These are phyloP conservation scores for Phytophthora boehmeriae DNA, from an alignment of 352 stramenopile species.

Conservation along the genomic window DNA sequence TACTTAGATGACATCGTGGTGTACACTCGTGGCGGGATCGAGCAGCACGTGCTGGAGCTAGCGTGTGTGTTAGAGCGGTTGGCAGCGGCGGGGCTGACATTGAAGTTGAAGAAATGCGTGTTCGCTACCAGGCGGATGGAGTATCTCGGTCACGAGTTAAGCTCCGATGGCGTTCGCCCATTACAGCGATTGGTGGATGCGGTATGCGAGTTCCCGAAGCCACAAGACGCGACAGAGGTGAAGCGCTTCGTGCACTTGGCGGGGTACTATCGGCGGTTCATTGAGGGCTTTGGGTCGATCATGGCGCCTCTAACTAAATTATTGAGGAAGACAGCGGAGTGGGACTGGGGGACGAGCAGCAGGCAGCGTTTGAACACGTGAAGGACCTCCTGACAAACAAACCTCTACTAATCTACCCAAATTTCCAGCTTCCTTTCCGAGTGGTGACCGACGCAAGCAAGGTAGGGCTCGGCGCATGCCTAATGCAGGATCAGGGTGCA, in stretches of 20 bases:
- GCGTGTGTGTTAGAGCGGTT: no score
- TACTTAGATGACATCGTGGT: no score
- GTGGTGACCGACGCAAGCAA: conserved; percentile 26
- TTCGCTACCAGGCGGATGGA: no score
- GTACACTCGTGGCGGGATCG: no score
- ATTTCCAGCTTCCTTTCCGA: conserved; percentile 30
- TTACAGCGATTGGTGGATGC: no score
- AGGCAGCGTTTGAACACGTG: conserved; percentile 16
- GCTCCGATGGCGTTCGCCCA: no score
- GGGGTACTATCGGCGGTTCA: conserved; percentile 26
- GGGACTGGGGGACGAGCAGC: conserved; percentile 22
- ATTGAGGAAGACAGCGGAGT: conserved; percentile 14
- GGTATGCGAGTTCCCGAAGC: conserved; percentile 5
- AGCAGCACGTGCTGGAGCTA: no score
- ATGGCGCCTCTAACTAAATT: conserved; percentile 18
- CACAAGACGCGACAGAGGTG: conserved; percentile 5
- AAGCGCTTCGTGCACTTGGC: no score
- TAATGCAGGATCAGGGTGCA: conserved; percentile 22
- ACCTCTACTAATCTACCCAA: conserved; percentile 22
- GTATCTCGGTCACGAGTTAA: no score
- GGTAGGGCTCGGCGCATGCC: conserved; percentile 10
- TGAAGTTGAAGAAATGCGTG: no score
- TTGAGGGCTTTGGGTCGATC: conserved; percentile 13
- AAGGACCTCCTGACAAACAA: conserved; percentile 7
- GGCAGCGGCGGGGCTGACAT: no score